Evolutionary conservation across 2,329 filamentous ascomycete species (phyloP).

Genomic region (Ascochyta clinopodiicola): DNA sequence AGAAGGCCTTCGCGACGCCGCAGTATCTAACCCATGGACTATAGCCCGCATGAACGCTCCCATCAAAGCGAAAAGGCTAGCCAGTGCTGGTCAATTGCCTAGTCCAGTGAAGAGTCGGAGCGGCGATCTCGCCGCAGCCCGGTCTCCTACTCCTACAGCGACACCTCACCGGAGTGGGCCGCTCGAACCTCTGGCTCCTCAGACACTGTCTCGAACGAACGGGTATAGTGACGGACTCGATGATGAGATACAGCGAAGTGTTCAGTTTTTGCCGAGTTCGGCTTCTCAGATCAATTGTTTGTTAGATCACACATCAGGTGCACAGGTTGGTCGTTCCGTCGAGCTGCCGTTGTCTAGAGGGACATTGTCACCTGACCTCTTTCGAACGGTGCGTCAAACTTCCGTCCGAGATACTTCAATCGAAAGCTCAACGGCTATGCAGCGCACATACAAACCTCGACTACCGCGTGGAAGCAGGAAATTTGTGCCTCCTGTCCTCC

Average conservation of each 20-base stretch:
- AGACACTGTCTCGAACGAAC: slow-evolving; percentile 18
- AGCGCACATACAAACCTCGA: not conserved
- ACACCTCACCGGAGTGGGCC: slow-evolving; percentile 2
- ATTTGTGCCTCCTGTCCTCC: slow-evolving; percentile 34
- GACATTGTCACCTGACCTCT: not conserved
- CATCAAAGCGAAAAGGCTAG: slow-evolving; percentile 23
- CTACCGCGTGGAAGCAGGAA: slow-evolving; percentile 31
- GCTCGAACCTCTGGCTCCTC: slow-evolving; percentile 26
- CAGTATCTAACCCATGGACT: slow-evolving; percentile 57
- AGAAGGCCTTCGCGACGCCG: slow-evolving; percentile 40
- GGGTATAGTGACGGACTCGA: not conserved
- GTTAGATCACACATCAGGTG: not conserved
- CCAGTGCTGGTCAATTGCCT: slow-evolving; percentile 28
- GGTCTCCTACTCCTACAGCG: slow-evolving; percentile 12
- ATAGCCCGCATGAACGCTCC: slow-evolving; percentile 56
- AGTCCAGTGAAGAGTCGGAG: slow-evolving; percentile 34
- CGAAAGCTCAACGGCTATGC: not conserved
- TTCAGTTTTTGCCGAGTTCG: slow-evolving; percentile 3
- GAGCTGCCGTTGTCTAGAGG: not conserved
- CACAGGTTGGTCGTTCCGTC: not conserved
- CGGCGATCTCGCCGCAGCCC: not conserved
- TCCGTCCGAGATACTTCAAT: too few relatives aligned
- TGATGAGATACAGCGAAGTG: slow-evolving; percentile 17
- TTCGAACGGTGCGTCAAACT: not conserved
- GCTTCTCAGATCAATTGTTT: not conserved